Conservation (phyloP, 306 rosid genomes). For the Psophocarpus tetragonolobus region DNA sequence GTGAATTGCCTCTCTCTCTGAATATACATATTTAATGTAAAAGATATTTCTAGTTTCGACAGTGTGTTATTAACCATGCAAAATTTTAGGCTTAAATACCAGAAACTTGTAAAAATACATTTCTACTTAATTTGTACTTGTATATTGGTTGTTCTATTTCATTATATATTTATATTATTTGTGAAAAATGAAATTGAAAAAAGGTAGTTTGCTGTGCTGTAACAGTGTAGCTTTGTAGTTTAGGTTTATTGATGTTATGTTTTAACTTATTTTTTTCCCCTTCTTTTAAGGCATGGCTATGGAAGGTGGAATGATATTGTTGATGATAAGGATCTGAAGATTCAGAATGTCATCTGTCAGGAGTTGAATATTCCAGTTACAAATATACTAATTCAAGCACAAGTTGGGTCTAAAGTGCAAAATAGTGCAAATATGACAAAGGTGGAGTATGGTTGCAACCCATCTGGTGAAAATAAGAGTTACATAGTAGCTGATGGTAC, state of each 20-base stretch:
- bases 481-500: conserved; percentile 42
- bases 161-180: neutral
- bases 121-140: neutral
- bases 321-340: conserved; percentile 79
- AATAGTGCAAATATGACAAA: conserved; percentile 52
- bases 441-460: conserved; percentile 56
- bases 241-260: conserved; percentile 5
- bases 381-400: conserved; percentile 62
- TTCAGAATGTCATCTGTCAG: conserved; percentile 80
- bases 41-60: neutral
- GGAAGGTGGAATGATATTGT: conserved; percentile 97
- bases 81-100: neutral
- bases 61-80: conserved; percentile 7
- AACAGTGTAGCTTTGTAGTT: conserved; percentile 13
- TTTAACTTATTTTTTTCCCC: conserved; percentile 22
- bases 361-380: conserved; percentile 86
- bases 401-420: conserved; percentile 54
- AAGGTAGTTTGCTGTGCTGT: neutral
- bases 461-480: conserved; percentile 54
- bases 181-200: neutral
- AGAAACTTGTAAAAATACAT: neutral
- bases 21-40: neutral
- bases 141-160: conserved; percentile 21
- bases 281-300: conserved; percentile 81
- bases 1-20: neutral